Evolutionary conservation across 2,329 filamentous ascomycete species (phyloP), one percentile per base, ranked within the genome.

Genomic region (Phaeoacremonium minimum): DNA sequence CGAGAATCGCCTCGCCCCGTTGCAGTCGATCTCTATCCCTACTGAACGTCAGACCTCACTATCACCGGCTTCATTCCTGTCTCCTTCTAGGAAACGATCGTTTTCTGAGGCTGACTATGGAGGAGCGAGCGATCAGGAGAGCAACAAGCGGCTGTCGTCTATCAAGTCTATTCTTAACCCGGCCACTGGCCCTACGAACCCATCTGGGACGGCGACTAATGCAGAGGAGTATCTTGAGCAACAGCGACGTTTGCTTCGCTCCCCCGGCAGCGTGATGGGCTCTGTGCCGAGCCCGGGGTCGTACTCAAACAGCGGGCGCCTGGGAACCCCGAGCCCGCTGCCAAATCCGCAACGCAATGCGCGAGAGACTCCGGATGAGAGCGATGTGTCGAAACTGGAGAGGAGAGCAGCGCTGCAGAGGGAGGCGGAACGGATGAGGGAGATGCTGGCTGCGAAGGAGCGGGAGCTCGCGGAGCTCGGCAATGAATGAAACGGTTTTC

Each of bases 161-260:
- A 89, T 89, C 43, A 85, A 82, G 46, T 85, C 84, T 5, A 83
- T 89, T 30, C 63, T 90, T 11, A 89, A 88, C 44, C 79, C 79
- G 4, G 52, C 58, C 5, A 38, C 44, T 4, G 50, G 17, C 50
- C 43, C 33, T 45, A 47, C 32, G 51, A 41, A 29, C 38, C 40
- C 28, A 45, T 46, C 35, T 15, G 32, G 32, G 12, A 40, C 34
- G 6, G 29, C 32, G 32, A 49, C 45, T 17, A 43, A 39, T 32
- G 33, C 44, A 15, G 17, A 52, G 52, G 60, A 66, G 33, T 35
- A 38, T 17, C 32, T 47, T 7, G 58, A 66, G n/a, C 69, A 66
- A 38, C 54, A 59, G 4, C 49, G 67, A 13, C 64, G 63, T 3
- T 61, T 63, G 3, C 49, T 71, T 22, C 62, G 63, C 37, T 70